phyloP scores from a whole-genome alignment of 345 rosid genomes.

The Adansonia digitata region DNA sequence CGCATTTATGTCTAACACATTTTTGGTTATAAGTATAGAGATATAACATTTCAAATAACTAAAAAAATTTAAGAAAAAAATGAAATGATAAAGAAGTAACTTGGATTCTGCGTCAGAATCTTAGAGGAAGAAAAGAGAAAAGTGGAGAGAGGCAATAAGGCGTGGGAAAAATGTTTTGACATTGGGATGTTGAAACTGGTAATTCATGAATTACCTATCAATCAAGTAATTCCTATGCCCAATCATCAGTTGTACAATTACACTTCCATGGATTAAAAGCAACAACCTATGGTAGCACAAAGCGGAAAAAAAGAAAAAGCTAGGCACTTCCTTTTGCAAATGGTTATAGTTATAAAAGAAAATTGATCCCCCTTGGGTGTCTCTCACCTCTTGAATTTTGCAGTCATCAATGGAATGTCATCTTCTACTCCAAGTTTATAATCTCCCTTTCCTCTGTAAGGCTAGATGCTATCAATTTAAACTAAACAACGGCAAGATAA shows the following conservation, averaged over 20 bases:
- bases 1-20: no score
- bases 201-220: constrained; percentile 9
- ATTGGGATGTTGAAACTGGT: neutral
- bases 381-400: constrained; percentile 27
- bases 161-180: neutral
- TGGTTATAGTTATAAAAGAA: constrained; percentile 9
- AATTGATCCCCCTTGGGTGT: neutral
- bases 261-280: neutral
- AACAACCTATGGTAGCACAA: constrained; percentile 10
- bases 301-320: neutral
- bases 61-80: no score
- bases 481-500: constrained; percentile 22
- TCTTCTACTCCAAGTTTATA: constrained; percentile 15
- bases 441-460: constrained; percentile 7
- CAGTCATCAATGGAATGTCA: constrained; percentile 16
- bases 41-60: no score
- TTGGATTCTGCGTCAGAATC: neutral
- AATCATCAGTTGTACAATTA: constrained; percentile 10
- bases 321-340: constrained; percentile 6
- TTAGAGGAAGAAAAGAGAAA: neutral
- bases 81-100: no score
- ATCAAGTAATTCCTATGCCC: constrained; percentile 12
- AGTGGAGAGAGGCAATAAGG: neutral
- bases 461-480: constrained; percentile 8
- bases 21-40: no score